Conservation (phyloP, 441 rosid species). For the Adansonia rubrostipa region DNA sequence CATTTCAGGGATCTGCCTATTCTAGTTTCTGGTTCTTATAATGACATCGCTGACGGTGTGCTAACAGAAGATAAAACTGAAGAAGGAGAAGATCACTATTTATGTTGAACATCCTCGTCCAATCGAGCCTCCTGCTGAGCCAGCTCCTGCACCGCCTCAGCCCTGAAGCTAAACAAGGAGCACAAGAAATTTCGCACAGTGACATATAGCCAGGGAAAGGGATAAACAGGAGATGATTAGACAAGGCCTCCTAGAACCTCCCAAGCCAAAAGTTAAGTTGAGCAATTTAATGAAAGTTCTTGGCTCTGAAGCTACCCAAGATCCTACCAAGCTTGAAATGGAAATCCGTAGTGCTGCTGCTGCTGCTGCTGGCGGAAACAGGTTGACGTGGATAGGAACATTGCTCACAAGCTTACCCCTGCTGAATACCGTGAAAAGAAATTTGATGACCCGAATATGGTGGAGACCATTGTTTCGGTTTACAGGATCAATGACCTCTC, state of each 20-base stretch:
- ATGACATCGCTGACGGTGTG: constrained; percentile 44
- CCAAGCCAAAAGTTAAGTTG: constrained; percentile 88
- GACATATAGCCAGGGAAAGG: constrained; percentile 84
- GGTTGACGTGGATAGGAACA: constrained; percentile 88
- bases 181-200: constrained; percentile 91
- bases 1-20: constrained; percentile 55
- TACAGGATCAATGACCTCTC: constrained; percentile 85
- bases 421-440: constrained; percentile 93
- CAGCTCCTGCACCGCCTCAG: constrained; percentile 92
- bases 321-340: constrained; percentile 90
- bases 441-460: constrained; percentile 65
- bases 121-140: constrained; percentile 89
- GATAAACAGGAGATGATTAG: constrained; percentile 94
- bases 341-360: constrained; percentile 94
- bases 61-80: constrained; percentile 49
- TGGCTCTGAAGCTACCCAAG: constrained; percentile 92
- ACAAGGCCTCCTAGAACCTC: constrained; percentile 91
- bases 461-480: constrained; percentile 78
- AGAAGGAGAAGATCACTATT: constrained; percentile 70
- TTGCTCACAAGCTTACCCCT: constrained; percentile 88
- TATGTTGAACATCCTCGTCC: constrained; percentile 91
- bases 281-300: constrained; percentile 95
- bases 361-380: constrained; percentile 70
- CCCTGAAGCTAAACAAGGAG: constrained; percentile 93
- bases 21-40: constrained; percentile 50